A percentile compares a stretch with the other conserved stretches of the same genome.
Evolutionary conservation across 2,329 filamentous ascomycete genomes (phyloP).

Genomic region (Emergomyces pasteurianus): DNA sequence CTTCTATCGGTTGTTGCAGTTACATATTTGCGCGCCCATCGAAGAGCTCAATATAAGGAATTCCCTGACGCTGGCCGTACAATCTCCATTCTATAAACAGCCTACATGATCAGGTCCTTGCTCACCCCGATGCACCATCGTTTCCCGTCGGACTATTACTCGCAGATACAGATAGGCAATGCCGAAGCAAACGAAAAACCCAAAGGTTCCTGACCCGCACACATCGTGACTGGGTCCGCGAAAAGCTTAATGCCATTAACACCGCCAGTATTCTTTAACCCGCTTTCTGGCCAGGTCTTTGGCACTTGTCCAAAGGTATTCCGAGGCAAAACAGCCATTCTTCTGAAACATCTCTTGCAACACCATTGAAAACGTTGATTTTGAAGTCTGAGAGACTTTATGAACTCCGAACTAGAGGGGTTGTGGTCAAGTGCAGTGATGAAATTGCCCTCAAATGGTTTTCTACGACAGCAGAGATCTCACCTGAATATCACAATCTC

Average conservation of each 20-base stretch:
- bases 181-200: background rate
- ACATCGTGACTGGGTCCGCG: background rate
- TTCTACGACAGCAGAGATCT: no score
- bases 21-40: conserved; percentile 9
- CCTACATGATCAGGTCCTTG: conserved; percentile 1
- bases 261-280: conserved; percentile 1
- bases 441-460: no score
- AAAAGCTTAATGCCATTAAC: background rate
- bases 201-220: background rate
- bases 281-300: background rate
- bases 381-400: no score
- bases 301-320: background rate
- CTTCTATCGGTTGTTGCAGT: conserved; percentile 13
- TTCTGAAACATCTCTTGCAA: background rate
- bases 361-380: conserved; percentile 1
- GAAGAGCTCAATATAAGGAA: conserved; percentile 3
- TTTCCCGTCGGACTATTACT: conserved; percentile 1
- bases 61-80: background rate
- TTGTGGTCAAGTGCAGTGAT: no score
- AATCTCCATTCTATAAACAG: conserved; percentile 1
- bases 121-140: background rate
- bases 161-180: conserved; percentile 1
- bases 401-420: no score
- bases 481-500: no score
- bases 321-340: background rate